A percentile compares a stretch with the other conserved stretches of the same genome.
These are phyloP conservation scores for Serendipita sp. DNA, from an alignment of 768 basidiomycete species.

Conservation along the genomic window DNA sequence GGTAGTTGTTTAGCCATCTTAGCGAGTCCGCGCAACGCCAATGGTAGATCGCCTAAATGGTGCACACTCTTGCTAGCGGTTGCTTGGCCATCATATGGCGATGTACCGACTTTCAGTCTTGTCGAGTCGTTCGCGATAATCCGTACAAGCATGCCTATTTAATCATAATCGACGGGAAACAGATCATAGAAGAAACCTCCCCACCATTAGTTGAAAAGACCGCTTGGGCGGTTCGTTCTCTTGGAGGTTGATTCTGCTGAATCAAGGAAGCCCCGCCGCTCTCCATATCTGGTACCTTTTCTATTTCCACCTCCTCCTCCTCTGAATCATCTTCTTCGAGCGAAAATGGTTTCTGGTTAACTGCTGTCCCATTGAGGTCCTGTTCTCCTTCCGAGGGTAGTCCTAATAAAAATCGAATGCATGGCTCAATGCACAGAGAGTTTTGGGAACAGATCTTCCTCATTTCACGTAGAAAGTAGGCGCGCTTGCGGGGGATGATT, in stretches of 20 bases:
- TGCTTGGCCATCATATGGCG: not conserved
- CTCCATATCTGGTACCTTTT: constrained; percentile 2
- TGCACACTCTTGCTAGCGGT: not conserved
- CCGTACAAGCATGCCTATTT: not conserved
- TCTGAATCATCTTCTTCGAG: not conserved
- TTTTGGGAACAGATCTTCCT: constrained; percentile 52
- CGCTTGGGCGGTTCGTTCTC: not conserved
- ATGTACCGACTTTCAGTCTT: not conserved
- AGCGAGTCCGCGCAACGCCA: not conserved
- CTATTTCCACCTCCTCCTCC: not conserved
- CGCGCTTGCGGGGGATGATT: constrained; percentile 61
- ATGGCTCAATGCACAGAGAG: constrained; percentile 75
- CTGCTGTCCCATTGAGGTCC: not conserved
- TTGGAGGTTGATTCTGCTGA: constrained; percentile 7
- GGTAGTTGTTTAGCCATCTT: not conserved
- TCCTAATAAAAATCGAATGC: constrained; percentile 67
- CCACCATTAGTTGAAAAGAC: not conserved
- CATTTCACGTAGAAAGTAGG: constrained; percentile 63
- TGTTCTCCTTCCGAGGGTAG: constrained; percentile 21
- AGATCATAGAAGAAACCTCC: not conserved
- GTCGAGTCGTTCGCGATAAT: not conserved
- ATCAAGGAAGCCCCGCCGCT: not conserved
- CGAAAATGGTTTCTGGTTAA: not conserved
- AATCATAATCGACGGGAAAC: not conserved
- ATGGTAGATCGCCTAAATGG: constrained; percentile 2